These are phyloP conservation scores for Trypanosoma rangeli DNA, from an alignment of 208 protist genomes.

Conservation along the genomic window DNA sequence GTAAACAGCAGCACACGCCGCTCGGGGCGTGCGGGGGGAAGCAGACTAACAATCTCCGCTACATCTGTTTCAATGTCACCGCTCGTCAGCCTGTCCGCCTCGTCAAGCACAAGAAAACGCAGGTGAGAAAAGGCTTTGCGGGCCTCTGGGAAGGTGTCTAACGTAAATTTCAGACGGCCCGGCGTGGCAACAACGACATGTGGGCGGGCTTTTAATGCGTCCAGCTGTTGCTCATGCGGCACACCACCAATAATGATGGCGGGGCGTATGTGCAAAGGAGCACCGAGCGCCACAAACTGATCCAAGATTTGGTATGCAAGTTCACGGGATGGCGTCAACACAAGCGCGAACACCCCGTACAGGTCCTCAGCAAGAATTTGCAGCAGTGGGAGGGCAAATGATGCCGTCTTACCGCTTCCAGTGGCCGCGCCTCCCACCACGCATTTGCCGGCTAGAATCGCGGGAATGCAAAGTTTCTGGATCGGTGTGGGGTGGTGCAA, in stretches of 20 bases:
- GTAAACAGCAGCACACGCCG: constrained; percentile 76
- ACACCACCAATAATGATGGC: constrained; percentile 79
- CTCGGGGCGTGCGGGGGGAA: constrained; percentile 31
- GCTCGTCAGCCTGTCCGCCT: constrained; percentile 83
- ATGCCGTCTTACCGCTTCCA: constrained; percentile 98
- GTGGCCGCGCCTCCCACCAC: constrained; percentile 95
- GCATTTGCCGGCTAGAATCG: constrained; percentile 79
- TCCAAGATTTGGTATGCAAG: constrained; percentile 95
- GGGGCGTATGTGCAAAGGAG: constrained; percentile 65
- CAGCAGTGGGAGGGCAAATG: constrained; percentile 98
- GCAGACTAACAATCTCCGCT: constrained; percentile 36
- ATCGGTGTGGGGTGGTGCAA: constrained; percentile 81
- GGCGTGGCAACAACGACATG: constrained; percentile 87
- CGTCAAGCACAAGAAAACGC: constrained; percentile 84
- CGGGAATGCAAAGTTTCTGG: constrained; percentile 76
- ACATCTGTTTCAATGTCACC: constrained; percentile 70
- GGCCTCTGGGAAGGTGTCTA: constrained; percentile 58
- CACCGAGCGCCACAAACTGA: constrained; percentile 85
- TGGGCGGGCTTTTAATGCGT: constrained; percentile 69
- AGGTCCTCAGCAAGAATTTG: constrained; percentile 94
- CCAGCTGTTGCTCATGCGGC: constrained; percentile 70
- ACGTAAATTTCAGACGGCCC: constrained; percentile 62
- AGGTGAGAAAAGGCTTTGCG: constrained; percentile 61
- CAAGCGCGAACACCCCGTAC: constrained; percentile 96
- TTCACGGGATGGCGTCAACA: constrained; percentile 97